A percentile compares a stretch with the other conserved stretches of the same genome.
Conservation (phyloP, 139 green algal genomes). For the Deuterostichococcus epilithicus region DNA sequence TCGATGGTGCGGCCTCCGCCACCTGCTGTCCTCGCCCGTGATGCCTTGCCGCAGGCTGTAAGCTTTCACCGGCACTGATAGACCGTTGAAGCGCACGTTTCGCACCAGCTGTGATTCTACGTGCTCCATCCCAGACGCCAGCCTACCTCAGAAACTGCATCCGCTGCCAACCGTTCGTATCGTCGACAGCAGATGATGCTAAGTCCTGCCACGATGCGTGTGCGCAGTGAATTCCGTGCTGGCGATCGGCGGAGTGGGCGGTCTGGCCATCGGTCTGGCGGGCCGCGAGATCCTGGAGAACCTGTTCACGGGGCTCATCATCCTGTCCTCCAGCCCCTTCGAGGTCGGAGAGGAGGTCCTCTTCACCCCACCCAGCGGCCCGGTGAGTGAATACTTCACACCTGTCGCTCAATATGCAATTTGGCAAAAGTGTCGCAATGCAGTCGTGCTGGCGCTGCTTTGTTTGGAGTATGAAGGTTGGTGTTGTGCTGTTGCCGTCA, state of each 20-base stretch:
- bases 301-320: constrained; percentile 89
- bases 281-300: constrained; percentile 91
- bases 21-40: too few species aligned
- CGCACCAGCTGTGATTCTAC: background rate
- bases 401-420: background rate
- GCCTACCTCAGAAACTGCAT: background rate
- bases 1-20: constrained; percentile 46
- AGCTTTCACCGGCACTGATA: background rate
- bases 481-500: too few species aligned
- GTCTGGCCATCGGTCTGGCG: constrained; percentile 87
- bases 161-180: background rate
- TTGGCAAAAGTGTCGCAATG: too few species aligned
- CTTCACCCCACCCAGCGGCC: constrained; percentile 55
- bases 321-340: constrained; percentile 70
- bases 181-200: background rate
- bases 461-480: too few species aligned
- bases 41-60: background rate
- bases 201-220: background rate
- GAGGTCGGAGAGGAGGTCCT: constrained; percentile 79
- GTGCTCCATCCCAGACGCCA: background rate
- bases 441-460: too few species aligned
- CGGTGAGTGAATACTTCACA: constrained; percentile 11
- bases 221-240: constrained; percentile 72
- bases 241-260: constrained; percentile 89
- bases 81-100: background rate